phyloP scores from a whole-genome alignment of 768 basidiomycete genomes.

The Tulasnella sp. region DNA sequence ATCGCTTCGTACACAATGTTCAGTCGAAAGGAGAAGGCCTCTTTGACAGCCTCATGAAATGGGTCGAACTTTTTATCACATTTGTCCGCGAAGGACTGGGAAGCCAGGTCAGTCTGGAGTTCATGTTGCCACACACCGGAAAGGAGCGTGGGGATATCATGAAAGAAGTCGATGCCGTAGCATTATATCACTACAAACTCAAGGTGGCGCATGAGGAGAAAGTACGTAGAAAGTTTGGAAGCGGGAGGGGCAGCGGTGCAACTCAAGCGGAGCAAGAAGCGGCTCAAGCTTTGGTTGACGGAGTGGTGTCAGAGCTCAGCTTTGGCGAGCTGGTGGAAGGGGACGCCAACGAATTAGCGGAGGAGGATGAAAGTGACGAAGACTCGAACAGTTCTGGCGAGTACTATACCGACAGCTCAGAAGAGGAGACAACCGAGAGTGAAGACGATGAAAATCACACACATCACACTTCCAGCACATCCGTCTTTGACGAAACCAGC shows the following conservation, averaged over 20 bases:
- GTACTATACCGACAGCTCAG: slow-evolving; percentile 23
- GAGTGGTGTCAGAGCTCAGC: slow-evolving; percentile 67
- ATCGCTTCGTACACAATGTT: slow-evolving; percentile 95
- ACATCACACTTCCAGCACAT: no score
- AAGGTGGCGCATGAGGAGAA: slow-evolving; percentile 90
- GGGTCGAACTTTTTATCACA: slow-evolving; percentile 92
- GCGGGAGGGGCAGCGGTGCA: slow-evolving; percentile 33
- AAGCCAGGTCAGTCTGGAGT: slow-evolving; percentile 63
- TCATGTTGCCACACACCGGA: slow-evolving; percentile 71
- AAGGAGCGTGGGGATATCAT: slow-evolving; percentile 64
- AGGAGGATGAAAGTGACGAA: slow-evolving; percentile 38
- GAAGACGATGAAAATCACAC: slow-evolving; percentile 37
- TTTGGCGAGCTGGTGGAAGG: slow-evolving; percentile 68
- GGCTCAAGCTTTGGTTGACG: slow-evolving; percentile 64
- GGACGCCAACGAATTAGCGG: slow-evolving; percentile 69
- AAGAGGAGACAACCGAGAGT: slow-evolving; percentile 33
- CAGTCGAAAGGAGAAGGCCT: slow-evolving; percentile 92
- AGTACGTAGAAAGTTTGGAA: slow-evolving; percentile 71
- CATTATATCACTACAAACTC: slow-evolving; percentile 85
- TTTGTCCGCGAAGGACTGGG: slow-evolving; percentile 83
- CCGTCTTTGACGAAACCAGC: slow-evolving; percentile 13
- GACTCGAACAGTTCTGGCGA: slow-evolving; percentile 26
- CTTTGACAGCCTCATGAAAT: slow-evolving; percentile 87
- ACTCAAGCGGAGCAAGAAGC: slow-evolving; percentile 71
- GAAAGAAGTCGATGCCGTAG: slow-evolving; percentile 76